Base-by-base conservation (phyloP, 805 yeast genomes). In the Spathaspora girioi region DNA sequence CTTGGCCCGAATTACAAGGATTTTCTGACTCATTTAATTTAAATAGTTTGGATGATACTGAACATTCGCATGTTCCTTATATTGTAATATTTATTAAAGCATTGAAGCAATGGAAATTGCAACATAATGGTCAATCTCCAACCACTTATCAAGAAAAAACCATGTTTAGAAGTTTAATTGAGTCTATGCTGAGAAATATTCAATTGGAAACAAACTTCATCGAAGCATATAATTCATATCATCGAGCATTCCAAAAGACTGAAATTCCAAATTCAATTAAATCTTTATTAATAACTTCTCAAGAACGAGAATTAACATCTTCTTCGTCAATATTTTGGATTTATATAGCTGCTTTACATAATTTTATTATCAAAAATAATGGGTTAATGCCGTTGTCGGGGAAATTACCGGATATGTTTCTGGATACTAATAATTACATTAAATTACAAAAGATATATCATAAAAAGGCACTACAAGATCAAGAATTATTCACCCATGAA, bases 391-490 rank as follows among this genome's bases (percentile, higher is more conserved):
- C 97, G 0, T 66, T 89, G 1, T 75, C 85, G 2, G 97, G 96
- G 0, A 77, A 71, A 0, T 62, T 92, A 5, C 96, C 97, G 0
- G 98, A 92, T 64, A 93, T 93, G 97, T 86, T 88, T 18, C 81
- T 96, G 0, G 82, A 83, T 54, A 85, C 97, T 0, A 65, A 68
- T 8, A 73, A 73, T 50, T 93, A 87, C 63, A 72, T 86, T 2
- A 64, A 60, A 8, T 66, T 93, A 38, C 87, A 84, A 62, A 60
- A 60, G 0, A 58, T 89, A 2, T 93, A 89, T 61, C 64, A 76
- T 15, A 68, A 63, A 1, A 86, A 85, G 59, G 84, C 87, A 1
- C 51, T 58, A 9, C 45, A 52, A 1, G 96, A 91, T 63, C 63
- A 69, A 44, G 57, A 61, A 19, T 29, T 47, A 9, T 76, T 84